Evolutionary conservation across 768 basidiomycete genomes (phyloP).

Genomic region (Nevesoporus exiguus): DNA sequence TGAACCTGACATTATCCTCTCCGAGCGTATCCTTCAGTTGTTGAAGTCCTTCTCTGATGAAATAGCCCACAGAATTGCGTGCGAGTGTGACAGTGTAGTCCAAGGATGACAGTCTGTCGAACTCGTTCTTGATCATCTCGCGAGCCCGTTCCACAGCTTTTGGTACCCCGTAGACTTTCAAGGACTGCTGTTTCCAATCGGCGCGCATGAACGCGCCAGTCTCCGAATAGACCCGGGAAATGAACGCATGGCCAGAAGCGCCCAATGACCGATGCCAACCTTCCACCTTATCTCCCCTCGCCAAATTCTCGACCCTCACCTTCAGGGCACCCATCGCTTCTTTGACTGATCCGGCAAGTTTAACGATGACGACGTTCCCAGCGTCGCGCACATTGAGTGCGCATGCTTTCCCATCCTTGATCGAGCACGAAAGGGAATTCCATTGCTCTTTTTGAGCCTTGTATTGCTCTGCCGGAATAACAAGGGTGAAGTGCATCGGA

Average conservation of each 20-base stretch:
- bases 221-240: slow-evolving; percentile 32
- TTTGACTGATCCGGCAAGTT: slow-evolving; percentile 49
- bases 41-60: slow-evolving; percentile 48
- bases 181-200: slow-evolving; percentile 42
- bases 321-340: slow-evolving; percentile 54
- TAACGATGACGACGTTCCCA: slow-evolving; percentile 35
- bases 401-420: slow-evolving; percentile 37
- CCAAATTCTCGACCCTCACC: slow-evolving; percentile 55
- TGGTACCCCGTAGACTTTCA: slow-evolving; percentile 47
- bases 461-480: slow-evolving; percentile 47
- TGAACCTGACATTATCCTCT: slow-evolving; percentile 49
- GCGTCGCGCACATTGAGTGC: slow-evolving; percentile 30
- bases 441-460: slow-evolving; percentile 48
- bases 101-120: slow-evolving; percentile 44
- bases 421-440: slow-evolving; percentile 39
- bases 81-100: slow-evolving; percentile 41
- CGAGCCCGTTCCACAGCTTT: slow-evolving; percentile 41
- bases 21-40: slow-evolving; percentile 52
- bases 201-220: slow-evolving; percentile 42
- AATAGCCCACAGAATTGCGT: slow-evolving; percentile 43
- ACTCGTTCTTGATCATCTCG: slow-evolving; percentile 43
- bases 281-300: slow-evolving; percentile 45
- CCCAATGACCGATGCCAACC: slow-evolving; percentile 51
- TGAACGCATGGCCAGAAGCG: slow-evolving; percentile 28
- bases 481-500: slow-evolving; percentile 49